Base-by-base conservation (phyloP, 495 filamentous ascomycete genomes). In the Penicillium steckii region DNA sequence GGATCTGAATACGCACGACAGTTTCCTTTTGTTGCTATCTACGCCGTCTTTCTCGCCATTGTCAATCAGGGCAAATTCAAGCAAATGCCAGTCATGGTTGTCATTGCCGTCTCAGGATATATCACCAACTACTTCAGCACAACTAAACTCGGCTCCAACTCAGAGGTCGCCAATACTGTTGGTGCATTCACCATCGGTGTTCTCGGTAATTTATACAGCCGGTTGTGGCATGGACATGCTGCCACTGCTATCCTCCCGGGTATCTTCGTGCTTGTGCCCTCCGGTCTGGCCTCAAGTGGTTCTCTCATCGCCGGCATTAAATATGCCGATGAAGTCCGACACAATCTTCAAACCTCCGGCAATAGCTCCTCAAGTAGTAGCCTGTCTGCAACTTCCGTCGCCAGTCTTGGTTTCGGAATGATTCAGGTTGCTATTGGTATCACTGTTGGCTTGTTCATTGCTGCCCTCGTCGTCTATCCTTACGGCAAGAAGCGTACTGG, bases 221-320 rank as follows among this genome's bases (percentile, higher is more conserved):
- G 93, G 2, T 57, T 91, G 9, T 82, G 87, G 65, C 86, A 91
- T 66, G 90, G 89, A 6, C 82, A 96, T 12, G 91, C 93, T 2
- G 91, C 91, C 2, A 89, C 89, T 1, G 88, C 89, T n/a, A 87
- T 97, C 64, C 69, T 97, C 0, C 93, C 93, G 0, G 92, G 87
- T 30, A 96, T 97, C 55, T 96, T 96, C 61, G 91, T 97, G 10
- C 90, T 94, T 48, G 93, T 97, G 6, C 93, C 93, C 1, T 91
- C 86, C 5, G 92, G 91, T 4, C 77, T 97, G 15, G 89, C 93
- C 0, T 91, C 90, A 3, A 82, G 80, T 44, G 93, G 91, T 3
- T 88, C 85, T 10, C 70, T 97, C 50, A 74, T 97, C 9, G 81
- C 82, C 12, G 93, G 93, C 17, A 70, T 97, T 17, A 80, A 81